phyloP scores from a whole-genome alignment of 768 basidiomycete species.

The Glaciozyma martinii region DNA sequence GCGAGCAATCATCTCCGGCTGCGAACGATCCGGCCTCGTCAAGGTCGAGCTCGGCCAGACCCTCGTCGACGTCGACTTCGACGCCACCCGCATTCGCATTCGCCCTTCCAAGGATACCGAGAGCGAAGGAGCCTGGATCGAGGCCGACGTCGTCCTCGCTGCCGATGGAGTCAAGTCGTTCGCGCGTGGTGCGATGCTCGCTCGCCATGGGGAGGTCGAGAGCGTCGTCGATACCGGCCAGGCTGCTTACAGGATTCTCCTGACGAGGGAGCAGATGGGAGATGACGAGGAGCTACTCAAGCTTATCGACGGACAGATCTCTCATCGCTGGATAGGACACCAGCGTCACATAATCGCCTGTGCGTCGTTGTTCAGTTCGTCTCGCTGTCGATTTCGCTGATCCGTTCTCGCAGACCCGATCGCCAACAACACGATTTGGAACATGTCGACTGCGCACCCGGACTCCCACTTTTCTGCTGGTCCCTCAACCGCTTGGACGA shows the following conservation, averaged over 20 bases:
- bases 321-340: constrained; percentile 43
- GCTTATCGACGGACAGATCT: constrained; percentile 38
- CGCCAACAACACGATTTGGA: constrained; percentile 39
- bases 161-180: constrained; percentile 43
- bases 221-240: constrained; percentile 41
- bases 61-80: constrained; percentile 38
- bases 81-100: constrained; percentile 31
- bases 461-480: constrained; percentile 40
- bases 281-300: constrained; percentile 40
- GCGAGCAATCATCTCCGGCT: constrained; percentile 37
- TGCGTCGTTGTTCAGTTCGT: background rate
- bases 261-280: constrained; percentile 37
- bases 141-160: constrained; percentile 41
- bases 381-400: background rate
- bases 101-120: background rate
- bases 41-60: constrained; percentile 36
- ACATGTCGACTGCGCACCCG: constrained; percentile 41
- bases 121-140: constrained; percentile 30
- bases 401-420: constrained; percentile 40
- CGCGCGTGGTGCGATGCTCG: constrained; percentile 39
- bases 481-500: constrained; percentile 40
- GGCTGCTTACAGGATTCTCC: constrained; percentile 43
- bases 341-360: constrained; percentile 40
- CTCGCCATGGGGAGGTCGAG: constrained; percentile 38
- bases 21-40: constrained; percentile 35